phyloP scores from a whole-genome alignment of 116 monocot genomes.

The Posidonia oceanica region DNA sequence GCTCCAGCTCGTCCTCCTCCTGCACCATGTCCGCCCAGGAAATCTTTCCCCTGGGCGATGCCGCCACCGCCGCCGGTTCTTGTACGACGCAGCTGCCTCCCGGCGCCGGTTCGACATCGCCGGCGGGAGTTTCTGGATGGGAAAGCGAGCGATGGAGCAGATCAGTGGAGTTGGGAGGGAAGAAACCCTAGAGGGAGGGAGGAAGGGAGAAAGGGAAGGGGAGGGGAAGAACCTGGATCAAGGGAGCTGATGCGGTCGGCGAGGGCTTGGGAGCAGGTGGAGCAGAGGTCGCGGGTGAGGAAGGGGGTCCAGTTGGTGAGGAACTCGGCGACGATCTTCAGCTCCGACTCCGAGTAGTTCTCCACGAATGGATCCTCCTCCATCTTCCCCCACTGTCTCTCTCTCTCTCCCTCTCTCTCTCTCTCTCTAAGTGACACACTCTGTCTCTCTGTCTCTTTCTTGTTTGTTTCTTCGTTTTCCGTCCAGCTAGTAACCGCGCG shows the following conservation, averaged over 20 bases:
- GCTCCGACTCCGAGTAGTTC: constrained; percentile 41
- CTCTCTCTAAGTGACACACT: too few species aligned
- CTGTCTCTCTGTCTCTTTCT: too few species aligned
- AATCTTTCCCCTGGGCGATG: constrained; percentile 27
- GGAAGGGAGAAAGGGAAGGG: not conserved
- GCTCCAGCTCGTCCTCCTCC: constrained; percentile 67
- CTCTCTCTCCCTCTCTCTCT: too few species aligned
- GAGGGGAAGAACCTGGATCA: constrained; percentile 21
- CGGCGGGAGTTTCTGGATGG: not conserved
- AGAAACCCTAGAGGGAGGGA: not conserved
- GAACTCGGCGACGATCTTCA: constrained; percentile 69
- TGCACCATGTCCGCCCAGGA: constrained; percentile 93
- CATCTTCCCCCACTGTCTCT: not conserved
- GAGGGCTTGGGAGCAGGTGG: constrained; percentile 40
- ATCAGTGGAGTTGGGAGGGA: not conserved
- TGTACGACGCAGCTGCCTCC: not conserved
- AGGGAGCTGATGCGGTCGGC: constrained; percentile 52
- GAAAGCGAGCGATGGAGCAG: too few species aligned
- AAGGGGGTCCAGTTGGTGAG: constrained; percentile 86
- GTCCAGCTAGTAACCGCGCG: not conserved
- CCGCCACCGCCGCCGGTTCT: not conserved
- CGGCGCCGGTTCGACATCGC: not conserved
- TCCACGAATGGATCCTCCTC: constrained; percentile 41
- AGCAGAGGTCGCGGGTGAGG: constrained; percentile 65
- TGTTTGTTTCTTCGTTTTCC: not conserved